Evolutionary conservation across 108 stramenopile species (phyloP).

Genomic region (Cyclotella sp.): DNA sequence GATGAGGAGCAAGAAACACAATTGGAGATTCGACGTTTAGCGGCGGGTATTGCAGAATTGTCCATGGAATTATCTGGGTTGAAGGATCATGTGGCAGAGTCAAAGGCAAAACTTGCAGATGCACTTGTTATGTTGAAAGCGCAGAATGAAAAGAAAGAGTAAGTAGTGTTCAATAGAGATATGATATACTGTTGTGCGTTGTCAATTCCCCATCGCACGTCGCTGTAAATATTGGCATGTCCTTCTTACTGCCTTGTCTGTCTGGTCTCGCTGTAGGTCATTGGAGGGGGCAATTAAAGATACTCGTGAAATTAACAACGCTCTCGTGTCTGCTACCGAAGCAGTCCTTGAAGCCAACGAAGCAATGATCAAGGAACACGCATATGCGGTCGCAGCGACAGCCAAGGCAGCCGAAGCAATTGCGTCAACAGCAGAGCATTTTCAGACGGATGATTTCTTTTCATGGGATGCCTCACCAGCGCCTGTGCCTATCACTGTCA

Average conservation of each 20-base stretch:
- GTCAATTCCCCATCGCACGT: too few relatives aligned
- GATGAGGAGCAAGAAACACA: constrained; percentile 83
- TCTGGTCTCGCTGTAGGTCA: constrained; percentile 12
- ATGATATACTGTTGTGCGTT: neutral
- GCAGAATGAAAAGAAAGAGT: constrained; percentile 77
- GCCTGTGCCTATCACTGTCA: constrained; percentile 19
- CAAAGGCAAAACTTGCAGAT: constrained; percentile 70
- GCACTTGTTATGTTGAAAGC: constrained; percentile 76
- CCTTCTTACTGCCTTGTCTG: too few relatives aligned
- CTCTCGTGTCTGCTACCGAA: constrained; percentile 53
- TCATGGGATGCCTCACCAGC: constrained; percentile 43
- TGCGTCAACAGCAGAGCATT: constrained; percentile 13
- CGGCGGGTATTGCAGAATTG: constrained; percentile 68
- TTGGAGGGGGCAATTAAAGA: constrained; percentile 38
- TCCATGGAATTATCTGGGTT: constrained; percentile 59
- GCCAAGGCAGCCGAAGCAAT: constrained; percentile 28
- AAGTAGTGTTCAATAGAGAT: constrained; percentile 32
- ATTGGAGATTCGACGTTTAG: constrained; percentile 61
- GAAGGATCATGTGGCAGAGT: constrained; percentile 69
- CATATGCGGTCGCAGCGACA: constrained; percentile 44
- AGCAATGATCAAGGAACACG: constrained; percentile 50
- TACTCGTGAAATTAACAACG: constrained; percentile 30
- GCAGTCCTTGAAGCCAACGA: constrained; percentile 71
- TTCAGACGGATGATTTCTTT: constrained; percentile 42
- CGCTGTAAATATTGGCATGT: too few relatives aligned